These are phyloP conservation scores for Epithemia pelagica DNA, from an alignment of 108 stramenopile genomes.

Conservation along the genomic window DNA sequence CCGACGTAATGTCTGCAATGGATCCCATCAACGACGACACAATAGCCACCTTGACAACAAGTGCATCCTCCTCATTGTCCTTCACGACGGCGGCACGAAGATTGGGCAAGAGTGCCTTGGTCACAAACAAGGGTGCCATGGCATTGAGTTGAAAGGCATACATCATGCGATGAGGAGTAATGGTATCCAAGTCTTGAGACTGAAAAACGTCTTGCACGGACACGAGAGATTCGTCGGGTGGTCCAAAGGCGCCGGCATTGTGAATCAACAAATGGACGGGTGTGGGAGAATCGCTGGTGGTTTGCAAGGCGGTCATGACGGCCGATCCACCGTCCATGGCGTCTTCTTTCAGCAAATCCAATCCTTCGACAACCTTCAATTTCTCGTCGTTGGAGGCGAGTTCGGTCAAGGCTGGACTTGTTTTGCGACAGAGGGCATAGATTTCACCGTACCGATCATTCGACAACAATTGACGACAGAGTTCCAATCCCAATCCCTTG, in stretches of 20 bases:
- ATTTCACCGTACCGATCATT: not conserved
- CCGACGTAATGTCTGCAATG: constrained; percentile 28
- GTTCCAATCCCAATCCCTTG: constrained; percentile 16
- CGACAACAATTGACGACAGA: constrained; percentile 12
- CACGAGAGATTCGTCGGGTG: too few relatives aligned
- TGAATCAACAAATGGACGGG: too few relatives aligned
- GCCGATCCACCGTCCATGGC: too few relatives aligned
- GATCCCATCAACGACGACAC: constrained; percentile 26
- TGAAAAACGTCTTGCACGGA: too few relatives aligned
- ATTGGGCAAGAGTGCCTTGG: constrained; percentile 1
- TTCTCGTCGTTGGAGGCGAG: constrained; percentile 15
- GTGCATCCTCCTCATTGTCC: too few relatives aligned
- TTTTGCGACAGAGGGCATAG: constrained; percentile 22
- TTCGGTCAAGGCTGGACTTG: constrained; percentile 5
- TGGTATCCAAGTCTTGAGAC: not conserved
- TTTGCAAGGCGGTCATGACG: too few relatives aligned
- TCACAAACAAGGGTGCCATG: not conserved
- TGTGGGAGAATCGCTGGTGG: too few relatives aligned
- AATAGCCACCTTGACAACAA: constrained; percentile 24
- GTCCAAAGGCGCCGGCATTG: constrained; percentile 27
- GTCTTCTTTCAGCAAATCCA: too few relatives aligned
- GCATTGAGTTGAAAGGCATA: too few relatives aligned
- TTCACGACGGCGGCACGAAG: not conserved
- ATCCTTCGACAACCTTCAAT: too few relatives aligned
- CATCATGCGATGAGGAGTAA: not conserved